phyloP scores from a whole-genome alignment of 2,329 filamentous ascomycete species.

The Metarhizium rileyi region DNA sequence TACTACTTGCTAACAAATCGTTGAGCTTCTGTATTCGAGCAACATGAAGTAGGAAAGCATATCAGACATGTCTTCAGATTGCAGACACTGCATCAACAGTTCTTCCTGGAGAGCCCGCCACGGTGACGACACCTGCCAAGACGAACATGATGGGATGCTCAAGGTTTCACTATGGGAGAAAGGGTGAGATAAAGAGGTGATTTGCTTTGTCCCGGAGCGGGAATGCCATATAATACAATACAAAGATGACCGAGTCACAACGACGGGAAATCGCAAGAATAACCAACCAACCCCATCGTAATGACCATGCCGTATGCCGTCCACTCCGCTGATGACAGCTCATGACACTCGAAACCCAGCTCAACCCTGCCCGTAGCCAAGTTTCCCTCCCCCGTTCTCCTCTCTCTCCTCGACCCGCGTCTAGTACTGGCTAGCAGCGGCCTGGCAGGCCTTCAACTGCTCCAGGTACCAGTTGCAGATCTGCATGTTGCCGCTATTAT shows the following conservation, averaged over 20 bases:
- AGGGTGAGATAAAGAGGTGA: neutral
- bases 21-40: neutral
- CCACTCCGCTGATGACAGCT: no score
- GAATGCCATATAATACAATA: constrained; percentile 20
- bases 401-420: constrained; percentile 1
- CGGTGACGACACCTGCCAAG: neutral
- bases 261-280: neutral
- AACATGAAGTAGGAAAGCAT: neutral
- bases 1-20: neutral
- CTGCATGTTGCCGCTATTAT: constrained; percentile 85
- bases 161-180: neutral
- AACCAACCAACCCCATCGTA: neutral
- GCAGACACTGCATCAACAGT: neutral
- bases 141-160: neutral
- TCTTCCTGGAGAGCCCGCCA: neutral
- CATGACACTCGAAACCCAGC: no score
- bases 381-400: neutral
- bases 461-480: constrained; percentile 98
- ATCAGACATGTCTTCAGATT: neutral
- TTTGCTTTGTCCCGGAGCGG: constrained; percentile 12
- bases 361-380: no score
- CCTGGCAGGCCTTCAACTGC: constrained; percentile 86
- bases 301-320: neutral
- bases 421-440: constrained; percentile 64
- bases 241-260: neutral